Base-by-base conservation (phyloP, 129 eudicot species). In the Mikania micrantha region DNA sequence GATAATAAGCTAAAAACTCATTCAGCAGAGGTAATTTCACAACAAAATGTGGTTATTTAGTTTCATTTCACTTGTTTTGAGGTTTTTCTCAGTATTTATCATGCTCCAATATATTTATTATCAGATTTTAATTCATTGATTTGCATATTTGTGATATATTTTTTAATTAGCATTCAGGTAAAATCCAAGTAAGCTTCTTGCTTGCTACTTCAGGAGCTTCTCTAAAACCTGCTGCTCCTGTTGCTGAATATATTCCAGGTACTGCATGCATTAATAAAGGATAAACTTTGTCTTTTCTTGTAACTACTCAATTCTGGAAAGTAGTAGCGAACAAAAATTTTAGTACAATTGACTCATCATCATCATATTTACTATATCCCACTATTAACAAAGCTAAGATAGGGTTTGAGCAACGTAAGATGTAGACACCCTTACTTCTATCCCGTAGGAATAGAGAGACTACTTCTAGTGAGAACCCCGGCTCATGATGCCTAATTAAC, bases 181-280 rank as follows among this genome's bases (percentile, higher is more conserved):
- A 74, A 77, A 90, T 94, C 81, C 88, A 79, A 69, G 88, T 85
- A 49, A 78, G 71, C 70, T 24, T 87, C 45, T 71, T 87, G 75
- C 75, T 78, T 39, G 78, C 85, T 72, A 81, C 81, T 62, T 83
- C 88, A 24, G 82, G 57, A 42, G 79, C 64, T 49, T 69, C 82
- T 72, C 28, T 49, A 32, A 73, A 85, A 71, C 78, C 85, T 53
- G 50, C 69, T 64, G 89, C 87, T 25, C 97, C 97, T 29, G 35
- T 71, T 84, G 95, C 88, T 21, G 93, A 91, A 62, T 87, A 81
- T 75, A 79, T 74, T 70, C 97, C 95, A 78, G 97, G 97, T 87
- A 91, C 59, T 25, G 57, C 13, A 24, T 70, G 10, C 22, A 12
- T 64, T 77, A n/a, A 11, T 35, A n/a, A 20, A 15, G 4, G 20